Percentiles rank a stretch among this genome's conserved stretches.
These are phyloP conservation scores for Arctostaphylos glauca DNA, from an alignment of 148 eudicot genomes.

Conservation along the genomic window DNA sequence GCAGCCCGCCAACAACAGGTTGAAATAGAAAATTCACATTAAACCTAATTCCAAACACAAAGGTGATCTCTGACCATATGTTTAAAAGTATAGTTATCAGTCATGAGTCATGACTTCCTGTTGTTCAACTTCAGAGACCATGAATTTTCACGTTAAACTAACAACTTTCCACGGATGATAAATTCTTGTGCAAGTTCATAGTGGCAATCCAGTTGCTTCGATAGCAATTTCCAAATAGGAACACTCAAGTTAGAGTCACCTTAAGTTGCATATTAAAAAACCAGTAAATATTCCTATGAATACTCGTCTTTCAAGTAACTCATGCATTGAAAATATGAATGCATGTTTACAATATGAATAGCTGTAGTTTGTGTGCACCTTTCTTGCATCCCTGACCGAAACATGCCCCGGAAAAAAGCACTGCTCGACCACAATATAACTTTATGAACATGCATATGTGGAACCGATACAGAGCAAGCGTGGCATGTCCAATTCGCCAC, in stretches of 20 bases:
- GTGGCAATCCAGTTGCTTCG: too few species aligned
- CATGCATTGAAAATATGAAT: too few species aligned
- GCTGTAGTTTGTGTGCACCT: conserved; percentile 43
- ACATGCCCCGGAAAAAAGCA: conserved; percentile 60
- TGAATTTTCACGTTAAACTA: neutral
- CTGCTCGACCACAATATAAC: conserved; percentile 63
- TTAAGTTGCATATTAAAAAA: neutral
- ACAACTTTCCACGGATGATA: neutral
- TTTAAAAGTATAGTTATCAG: neutral
- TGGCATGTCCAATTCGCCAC: conserved; percentile 44
- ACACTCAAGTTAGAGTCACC: neutral
- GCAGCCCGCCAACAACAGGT: neutral
- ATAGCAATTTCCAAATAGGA: neutral
- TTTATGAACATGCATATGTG: conserved; percentile 79
- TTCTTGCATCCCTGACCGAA: conserved; percentile 90
- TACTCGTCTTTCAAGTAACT: too few species aligned
- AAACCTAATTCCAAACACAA: neutral
- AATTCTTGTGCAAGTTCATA: neutral
- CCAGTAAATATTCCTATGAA: neutral
- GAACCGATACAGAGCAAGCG: conserved; percentile 40
- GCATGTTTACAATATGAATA: neutral
- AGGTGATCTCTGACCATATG: too few species aligned
- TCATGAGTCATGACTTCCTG: neutral
- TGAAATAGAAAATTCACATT: neutral
- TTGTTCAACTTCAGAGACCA: neutral